Evolutionary conservation across 768 basidiomycete species (phyloP), one percentile per base, ranked within the genome.

Genomic region (Xanthoconium purpureum): DNA sequence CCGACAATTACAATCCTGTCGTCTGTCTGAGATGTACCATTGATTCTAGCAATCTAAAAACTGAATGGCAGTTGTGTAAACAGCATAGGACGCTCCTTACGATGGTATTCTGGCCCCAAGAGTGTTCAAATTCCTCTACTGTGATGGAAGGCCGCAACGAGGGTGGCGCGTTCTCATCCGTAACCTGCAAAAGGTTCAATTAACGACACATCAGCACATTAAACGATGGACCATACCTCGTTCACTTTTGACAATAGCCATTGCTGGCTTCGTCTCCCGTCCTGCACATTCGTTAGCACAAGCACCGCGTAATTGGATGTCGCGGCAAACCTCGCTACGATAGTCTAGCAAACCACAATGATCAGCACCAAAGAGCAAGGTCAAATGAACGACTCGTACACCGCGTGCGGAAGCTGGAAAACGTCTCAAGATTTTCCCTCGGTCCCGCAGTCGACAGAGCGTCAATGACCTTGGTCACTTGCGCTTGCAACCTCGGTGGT

Each of bases 81-180:
- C 8, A 52, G 20, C 3, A 44, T 17, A 29, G 30, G 39, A 42
- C 36, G 37, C 17, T 10, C 69, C 84, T 56, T 66, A 88, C 85
- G 58, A 91, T 84, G 50, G 82, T 81, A 71, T 89, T 87, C 77
- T 97, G 94, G 11, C 86, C 87, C 94, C 93, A 94, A 3, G 83
- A 73, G 69, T 94, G 92, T 47, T 74, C 54, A 63, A 94, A 93
- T 70, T 92, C 91, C 28, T 77, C 74, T 55, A 93, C 71, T 7
- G 80, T 79, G 63, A 96, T 89, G 15, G 70, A 62, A 45, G 79
- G 64, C 44, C 74, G 80, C 47, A 93, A 73, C 33, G 78, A 75
- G 40, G 82, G 68, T 5, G 84, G 79, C 14, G 85, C 89, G 56
- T 75, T 82, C 61, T 85, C 68, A 37, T 73, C 61, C 3, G 91